Base-by-base conservation (phyloP, 352 stramenopile genomes). In the Thalassiosira ordinaria region DNA sequence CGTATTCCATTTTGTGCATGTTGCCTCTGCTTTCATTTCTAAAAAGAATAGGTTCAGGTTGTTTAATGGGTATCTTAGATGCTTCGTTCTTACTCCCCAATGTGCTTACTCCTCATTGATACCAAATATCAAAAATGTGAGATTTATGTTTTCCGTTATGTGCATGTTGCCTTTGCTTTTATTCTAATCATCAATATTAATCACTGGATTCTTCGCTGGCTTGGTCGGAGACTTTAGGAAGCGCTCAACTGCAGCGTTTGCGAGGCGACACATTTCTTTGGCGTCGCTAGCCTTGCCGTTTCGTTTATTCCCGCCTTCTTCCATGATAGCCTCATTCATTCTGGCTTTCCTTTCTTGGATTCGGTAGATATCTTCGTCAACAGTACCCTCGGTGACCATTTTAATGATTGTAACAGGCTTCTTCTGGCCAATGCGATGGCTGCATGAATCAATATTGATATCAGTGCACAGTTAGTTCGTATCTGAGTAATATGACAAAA, bases 381-480 rank as follows among this genome's bases (percentile, higher is more conserved):
- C 96, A 0, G 97, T 99, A 56, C 97, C 94, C 68, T 98, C 92
- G 27, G 97, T 98, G 37, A 99, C 97, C 47, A 99, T 69, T 29
- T 98, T 97, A 84, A 99, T 99, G 6, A 99, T 96, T 13, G 94
- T 97, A 49, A 99, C 97, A 7, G 93, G 94, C 85, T 99, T 98
- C 57, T 94, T 99, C 87, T 99, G 97, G 20, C 98, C 98, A 78
- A 99, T 99, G 69, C 98, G 95, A 91, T 99, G 97, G 9, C 96
- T n/a, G n/a, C n/a, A n/a, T n/a, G n/a, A n/a, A n/a, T n/a, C n/a
- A n/a, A n/a, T n/a, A n/a, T n/a, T n/a, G n/a, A n/a, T n/a, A n/a
- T n/a, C n/a, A n/a, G n/a, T n/a, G n/a, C n/a, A n/a, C n/a, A n/a
- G n/a, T n/a, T n/a, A n/a, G n/a, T n/a, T n/a, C n/a, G n/a, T n/a